Conservation (phyloP, 768 basidiomycete species). For the Suillus plorans region DNA sequence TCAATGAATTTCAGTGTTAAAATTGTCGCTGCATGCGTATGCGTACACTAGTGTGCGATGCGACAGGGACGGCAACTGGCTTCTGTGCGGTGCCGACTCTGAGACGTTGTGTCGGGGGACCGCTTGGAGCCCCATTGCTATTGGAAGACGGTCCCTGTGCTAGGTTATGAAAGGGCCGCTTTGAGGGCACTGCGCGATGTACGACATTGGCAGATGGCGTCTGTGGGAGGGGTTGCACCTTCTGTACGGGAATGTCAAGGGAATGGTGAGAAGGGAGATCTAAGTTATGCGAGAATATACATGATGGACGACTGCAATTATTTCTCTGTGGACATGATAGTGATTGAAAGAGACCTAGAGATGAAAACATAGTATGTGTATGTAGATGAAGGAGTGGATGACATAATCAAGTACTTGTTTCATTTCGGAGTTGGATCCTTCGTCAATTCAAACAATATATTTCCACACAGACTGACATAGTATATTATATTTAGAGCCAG, state of each 20-base stretch:
- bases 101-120: conserved; percentile 67
- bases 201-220: conserved; percentile 9
- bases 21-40: conserved; percentile 15
- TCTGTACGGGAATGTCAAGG: conserved; percentile 39
- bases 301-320: conserved; percentile 50
- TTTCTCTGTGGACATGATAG: conserved; percentile 57
- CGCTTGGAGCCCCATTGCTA: conserved; percentile 22
- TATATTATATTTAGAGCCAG: background rate
- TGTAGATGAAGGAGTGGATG: background rate
- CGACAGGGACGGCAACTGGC: conserved; percentile 43
- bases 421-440: background rate
- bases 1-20: background rate
- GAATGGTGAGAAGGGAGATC: conserved; percentile 36
- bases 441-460: background rate
- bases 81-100: conserved; percentile 46
- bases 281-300: conserved; percentile 65
- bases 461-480: background rate
- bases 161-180: conserved; percentile 41
- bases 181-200: conserved; percentile 43
- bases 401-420: conserved; percentile 3
- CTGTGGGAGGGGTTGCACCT: conserved; percentile 16
- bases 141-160: conserved; percentile 28
- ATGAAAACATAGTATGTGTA: conserved; percentile 56
- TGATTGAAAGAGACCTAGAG: conserved; percentile 53
- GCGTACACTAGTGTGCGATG: conserved; percentile 34